These are phyloP conservation scores for Raphidocelis subcapitata DNA, from an alignment of 139 green algal genomes.

Conservation along the genomic window DNA sequence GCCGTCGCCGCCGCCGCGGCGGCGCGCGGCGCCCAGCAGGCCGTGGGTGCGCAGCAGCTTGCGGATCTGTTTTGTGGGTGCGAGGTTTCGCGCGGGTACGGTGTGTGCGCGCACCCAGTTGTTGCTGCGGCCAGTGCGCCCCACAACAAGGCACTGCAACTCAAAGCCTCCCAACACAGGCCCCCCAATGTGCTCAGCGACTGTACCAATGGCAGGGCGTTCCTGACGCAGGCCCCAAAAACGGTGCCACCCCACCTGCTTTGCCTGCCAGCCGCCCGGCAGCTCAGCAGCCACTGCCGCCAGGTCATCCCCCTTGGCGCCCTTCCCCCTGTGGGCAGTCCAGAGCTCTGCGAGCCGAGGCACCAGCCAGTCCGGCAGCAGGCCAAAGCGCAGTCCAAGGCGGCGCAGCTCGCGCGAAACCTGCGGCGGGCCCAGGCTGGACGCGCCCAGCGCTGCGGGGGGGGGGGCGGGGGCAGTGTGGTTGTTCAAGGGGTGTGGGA, in stretches of 20 bases:
- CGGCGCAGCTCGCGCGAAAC: slow-evolving; percentile 27
- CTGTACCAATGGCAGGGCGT: too few relatives aligned
- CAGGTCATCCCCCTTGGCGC: slow-evolving; percentile 3
- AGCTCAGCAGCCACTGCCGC: slow-evolving; percentile 14
- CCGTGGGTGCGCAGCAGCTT: background rate
- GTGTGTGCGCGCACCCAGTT: background rate
- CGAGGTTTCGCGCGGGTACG: too few relatives aligned
- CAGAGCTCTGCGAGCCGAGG: slow-evolving; percentile 19
- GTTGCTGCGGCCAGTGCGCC: background rate
- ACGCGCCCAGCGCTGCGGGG: background rate
- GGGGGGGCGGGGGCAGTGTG: background rate
- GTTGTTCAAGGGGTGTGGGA: too few relatives aligned
- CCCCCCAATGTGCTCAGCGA: background rate
- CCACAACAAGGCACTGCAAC: too few relatives aligned
- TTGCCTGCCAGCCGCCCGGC: slow-evolving; percentile 30
- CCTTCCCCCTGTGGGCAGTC: slow-evolving; percentile 5
- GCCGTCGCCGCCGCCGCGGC: background rate
- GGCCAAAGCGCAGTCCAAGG: slow-evolving; percentile 38
- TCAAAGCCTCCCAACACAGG: background rate
- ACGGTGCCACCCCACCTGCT: slow-evolving; percentile 36
- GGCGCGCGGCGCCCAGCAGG: background rate
- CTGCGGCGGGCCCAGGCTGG: slow-evolving; percentile 12
- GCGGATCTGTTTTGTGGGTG: background rate
- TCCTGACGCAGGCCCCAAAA: background rate
- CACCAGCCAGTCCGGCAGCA: slow-evolving; percentile 23